Evolutionary conservation across 106 monocot species (phyloP), one percentile per base, ranked within the genome.

Genomic region (Dendrobium nobile): DNA sequence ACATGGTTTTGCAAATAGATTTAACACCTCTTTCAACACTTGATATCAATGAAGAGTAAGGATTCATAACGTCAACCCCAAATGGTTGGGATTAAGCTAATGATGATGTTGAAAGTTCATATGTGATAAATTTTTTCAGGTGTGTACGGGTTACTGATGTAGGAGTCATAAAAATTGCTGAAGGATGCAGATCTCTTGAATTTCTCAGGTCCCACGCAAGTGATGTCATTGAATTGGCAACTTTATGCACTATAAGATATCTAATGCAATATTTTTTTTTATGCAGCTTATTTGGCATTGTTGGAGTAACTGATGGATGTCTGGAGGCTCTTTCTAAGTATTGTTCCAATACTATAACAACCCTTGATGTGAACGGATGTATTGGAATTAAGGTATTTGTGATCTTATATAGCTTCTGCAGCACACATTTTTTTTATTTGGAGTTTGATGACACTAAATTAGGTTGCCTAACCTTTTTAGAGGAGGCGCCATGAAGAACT

Each of bases 331-430:
- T 97, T 41, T 92, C 92, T 10, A 79, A 81, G 33, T 81, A 51
- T 33, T 97, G 94, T 84, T 94, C 92, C 20, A 84, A 65, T 33
- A 89, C 87, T 44, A 90, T 97, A 43, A 89, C 88, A 19, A 96
- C 93, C 16, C 90, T 94, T 41, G 96, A 97, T 86, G 93, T 97
- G 65, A 94, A 97, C 85, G 96, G 97, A 72, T 97, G 97, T 70
- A 83, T 83, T 73, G 94, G 90, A 58, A 92, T 97, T 68, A 94
- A 92, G 97, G 97, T 97, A 42, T 61, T 40, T 3, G 74, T 83
- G 7, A 26, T n/a, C 16, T 24, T 7, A 16, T 41, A 2, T 43
- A 26, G 51, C 16, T 64, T 11, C 67, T 48, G 19, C 54, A 73
- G 17, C 51, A 3, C 24, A 77, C 15, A 9, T 54, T 77, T 22